A percentile compares a stretch with the other conserved stretches of the same genome.
Evolutionary conservation across 2,329 filamentous ascomycete species (phyloP).

Genomic region (Neonectria hederae): DNA sequence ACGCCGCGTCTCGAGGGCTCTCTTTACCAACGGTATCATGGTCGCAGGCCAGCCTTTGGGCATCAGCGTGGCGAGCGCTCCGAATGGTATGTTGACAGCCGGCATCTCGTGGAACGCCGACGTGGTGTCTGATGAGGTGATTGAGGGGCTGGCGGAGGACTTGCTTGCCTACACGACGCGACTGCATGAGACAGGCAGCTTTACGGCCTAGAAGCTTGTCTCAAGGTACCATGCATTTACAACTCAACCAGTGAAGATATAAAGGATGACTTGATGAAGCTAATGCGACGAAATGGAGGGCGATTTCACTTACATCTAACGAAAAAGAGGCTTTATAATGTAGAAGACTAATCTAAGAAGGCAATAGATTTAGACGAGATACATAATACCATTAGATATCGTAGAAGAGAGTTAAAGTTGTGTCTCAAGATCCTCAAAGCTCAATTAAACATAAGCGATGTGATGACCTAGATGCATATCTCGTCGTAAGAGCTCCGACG

Average conservation of each 20-base stretch:
- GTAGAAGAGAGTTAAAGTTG: neutral
- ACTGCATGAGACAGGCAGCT: constrained; percentile 40
- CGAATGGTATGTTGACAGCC: constrained; percentile 52
- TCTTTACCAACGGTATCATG: constrained; percentile 62
- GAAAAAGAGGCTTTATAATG: neutral
- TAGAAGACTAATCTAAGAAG: neutral
- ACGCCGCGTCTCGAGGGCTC: constrained; percentile 51
- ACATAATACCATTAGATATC: neutral
- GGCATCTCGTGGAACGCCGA: constrained; percentile 60
- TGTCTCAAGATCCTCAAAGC: neutral
- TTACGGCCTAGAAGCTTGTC: neutral
- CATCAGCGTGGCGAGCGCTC: constrained; percentile 59
- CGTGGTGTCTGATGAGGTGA: constrained; percentile 50
- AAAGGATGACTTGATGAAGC: too few relatives aligned
- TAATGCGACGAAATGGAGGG: too few relatives aligned
- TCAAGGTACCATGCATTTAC: neutral
- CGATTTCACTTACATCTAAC: neutral
- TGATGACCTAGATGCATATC: too few relatives aligned
- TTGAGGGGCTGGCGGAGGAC: constrained; percentile 50
- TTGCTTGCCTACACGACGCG: constrained; percentile 39
- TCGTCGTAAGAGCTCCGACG: neutral
- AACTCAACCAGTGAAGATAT: neutral
- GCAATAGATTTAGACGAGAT: neutral
- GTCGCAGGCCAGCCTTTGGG: constrained; percentile 54
- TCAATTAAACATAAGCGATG: neutral